Evolutionary conservation across 2,329 filamentous ascomycete species (phyloP), one percentile per base, ranked within the genome.

Genomic region (Didymella arachidicola): DNA sequence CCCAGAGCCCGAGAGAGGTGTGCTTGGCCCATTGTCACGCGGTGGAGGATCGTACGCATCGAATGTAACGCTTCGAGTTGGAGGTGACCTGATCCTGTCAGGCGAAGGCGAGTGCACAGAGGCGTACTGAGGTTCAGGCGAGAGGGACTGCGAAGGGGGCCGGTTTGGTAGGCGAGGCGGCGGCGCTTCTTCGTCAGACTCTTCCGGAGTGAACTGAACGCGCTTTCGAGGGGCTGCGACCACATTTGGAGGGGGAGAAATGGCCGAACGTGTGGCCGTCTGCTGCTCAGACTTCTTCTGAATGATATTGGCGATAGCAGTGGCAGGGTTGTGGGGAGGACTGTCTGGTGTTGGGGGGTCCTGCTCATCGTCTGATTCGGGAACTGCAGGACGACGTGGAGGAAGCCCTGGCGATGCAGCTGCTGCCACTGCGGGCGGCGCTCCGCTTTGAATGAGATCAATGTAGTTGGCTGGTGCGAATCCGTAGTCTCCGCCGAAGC

Each of bases 401-500:
- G 79, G 79, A 67, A 80, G 75, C 12, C 76, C 63, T 26, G 80
- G 79, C 36, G 84, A 84, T 19, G 86, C 81, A 26, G 61, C 48
- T 30, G 52, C 25, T 18, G 65, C 49, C 7, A 61, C 36, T 22
- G 62, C 56, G 11, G 61, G 59, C 47, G 77, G 70, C 46, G 82
- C 80, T 19, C 81, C 72, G 27, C 75, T 76, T 39, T 84, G 82
- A 45, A 82, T 77, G 50, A 92, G 78, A 66, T 98, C 92, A 65
- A 98, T 97, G 76, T 99, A 99, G 78, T 98, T 99, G 60, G 94
- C 87, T 3, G 95, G 95, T 53, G 91, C 95, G 77, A 99, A 99
- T 47, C 95, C 95, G 80, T 88, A 99, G 65, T 97, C 92, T 52
- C 86, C 87, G 66, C 93, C 88, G 43, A 89, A 81, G 18, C 94